Conservation (phyloP, 139 green algal genomes). For the Eudorina sp. region DNA sequence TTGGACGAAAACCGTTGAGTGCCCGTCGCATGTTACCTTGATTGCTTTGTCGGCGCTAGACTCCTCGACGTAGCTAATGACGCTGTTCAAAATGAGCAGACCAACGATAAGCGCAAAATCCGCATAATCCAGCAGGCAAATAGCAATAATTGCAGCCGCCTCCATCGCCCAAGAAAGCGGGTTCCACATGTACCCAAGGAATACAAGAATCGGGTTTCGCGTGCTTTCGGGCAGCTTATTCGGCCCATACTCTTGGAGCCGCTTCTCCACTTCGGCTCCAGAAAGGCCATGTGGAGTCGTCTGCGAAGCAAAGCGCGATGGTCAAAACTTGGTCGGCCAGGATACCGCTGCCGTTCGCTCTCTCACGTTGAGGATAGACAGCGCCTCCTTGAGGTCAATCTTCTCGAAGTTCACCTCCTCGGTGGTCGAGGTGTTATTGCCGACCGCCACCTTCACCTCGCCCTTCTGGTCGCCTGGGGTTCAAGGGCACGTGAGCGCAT, state of each 20-base stretch:
- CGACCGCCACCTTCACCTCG: constrained; percentile 52
- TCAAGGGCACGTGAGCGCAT: neutral
- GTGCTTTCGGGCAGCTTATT: constrained; percentile 87
- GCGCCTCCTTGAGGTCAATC: constrained; percentile 66
- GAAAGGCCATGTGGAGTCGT: constrained; percentile 47
- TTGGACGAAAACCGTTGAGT: no score
- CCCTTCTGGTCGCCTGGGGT: constrained; percentile 30
- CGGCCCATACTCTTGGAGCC: constrained; percentile 80
- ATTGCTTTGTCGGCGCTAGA: constrained; percentile 86
- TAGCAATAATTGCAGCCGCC: constrained; percentile 86
- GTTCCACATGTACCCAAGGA: constrained; percentile 88
- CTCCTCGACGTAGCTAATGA: constrained; percentile 86
- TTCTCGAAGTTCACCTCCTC: constrained; percentile 85
- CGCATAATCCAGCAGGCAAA: constrained; percentile 84
- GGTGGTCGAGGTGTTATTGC: constrained; percentile 29
- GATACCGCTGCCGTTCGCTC: neutral
- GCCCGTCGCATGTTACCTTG: constrained; percentile 68
- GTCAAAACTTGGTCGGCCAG: neutral
- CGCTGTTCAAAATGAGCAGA: constrained; percentile 83
- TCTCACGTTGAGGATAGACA: constrained; percentile 68
- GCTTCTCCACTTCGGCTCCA: constrained; percentile 62
- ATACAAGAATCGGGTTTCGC: constrained; percentile 76
- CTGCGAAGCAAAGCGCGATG: neutral
- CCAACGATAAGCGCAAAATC: constrained; percentile 84
- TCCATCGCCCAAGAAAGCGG: constrained; percentile 91